Conservation (phyloP, 2,329 filamentous ascomycete species). For the Claviceps fusiformis region DNA sequence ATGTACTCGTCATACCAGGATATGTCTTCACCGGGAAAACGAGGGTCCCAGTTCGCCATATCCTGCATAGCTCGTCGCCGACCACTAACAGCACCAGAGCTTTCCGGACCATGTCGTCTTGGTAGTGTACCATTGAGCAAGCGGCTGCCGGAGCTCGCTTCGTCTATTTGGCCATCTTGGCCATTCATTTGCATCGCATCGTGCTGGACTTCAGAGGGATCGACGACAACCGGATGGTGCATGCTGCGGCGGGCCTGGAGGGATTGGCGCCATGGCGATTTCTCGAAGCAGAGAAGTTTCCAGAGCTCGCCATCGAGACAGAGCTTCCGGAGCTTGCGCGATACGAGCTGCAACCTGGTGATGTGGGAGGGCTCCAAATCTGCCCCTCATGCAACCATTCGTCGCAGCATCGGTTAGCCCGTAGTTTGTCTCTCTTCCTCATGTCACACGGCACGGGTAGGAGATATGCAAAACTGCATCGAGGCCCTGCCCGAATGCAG, state of each 20-base stretch:
- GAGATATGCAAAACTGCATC: neutral
- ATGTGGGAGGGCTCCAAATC: conserved; percentile 29
- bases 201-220: neutral
- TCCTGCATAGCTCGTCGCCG: conserved; percentile 29
- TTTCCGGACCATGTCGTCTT: neutral
- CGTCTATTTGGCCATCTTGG: neutral
- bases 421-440: neutral
- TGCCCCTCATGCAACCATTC: conserved; percentile 6
- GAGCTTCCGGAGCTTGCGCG: conserved; percentile 48
- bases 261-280: conserved; percentile 51
- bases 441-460: neutral
- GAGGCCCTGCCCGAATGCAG: neutral
- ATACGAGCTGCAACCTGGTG: conserved; percentile 56
- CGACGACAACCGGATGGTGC: conserved; percentile 13
- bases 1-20: conserved; percentile 87
- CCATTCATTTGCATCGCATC: conserved; percentile 7
- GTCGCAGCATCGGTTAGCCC: neutral
- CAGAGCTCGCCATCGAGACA: conserved; percentile 65
- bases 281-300: conserved; percentile 60
- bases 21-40: conserved; percentile 54
- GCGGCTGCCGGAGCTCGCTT: neutral
- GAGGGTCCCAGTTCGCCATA: conserved; percentile 72
- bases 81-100: neutral
- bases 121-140: neutral
- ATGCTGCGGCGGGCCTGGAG: conserved; percentile 32